A percentile compares a stretch with the other conserved stretches of the same genome.
These are phyloP conservation scores for Ceratonia siliqua DNA, from an alignment of 306 rosid genomes.

Conservation along the genomic window DNA sequence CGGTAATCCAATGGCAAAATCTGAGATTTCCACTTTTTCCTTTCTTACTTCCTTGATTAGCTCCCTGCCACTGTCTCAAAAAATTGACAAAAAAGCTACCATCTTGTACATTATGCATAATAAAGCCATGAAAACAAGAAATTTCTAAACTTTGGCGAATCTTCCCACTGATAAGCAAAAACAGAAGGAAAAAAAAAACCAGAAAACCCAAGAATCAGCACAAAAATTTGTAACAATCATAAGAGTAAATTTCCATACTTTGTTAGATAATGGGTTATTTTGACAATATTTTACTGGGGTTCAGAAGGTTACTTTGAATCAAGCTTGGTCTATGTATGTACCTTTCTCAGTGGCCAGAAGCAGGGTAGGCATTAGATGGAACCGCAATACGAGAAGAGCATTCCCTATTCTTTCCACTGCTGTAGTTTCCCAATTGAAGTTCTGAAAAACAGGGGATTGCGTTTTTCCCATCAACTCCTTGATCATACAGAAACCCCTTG, in stretches of 20 bases:
- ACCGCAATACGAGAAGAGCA: too few relatives aligned
- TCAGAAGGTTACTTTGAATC: too few relatives aligned
- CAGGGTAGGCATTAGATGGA: too few relatives aligned
- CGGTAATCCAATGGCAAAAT: too few relatives aligned
- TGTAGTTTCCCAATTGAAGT: too few relatives aligned
- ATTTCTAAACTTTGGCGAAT: neutral
- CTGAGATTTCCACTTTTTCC: too few relatives aligned
- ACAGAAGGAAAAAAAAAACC: neutral
- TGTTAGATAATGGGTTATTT: neutral
- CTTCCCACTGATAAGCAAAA: constrained; percentile 7
- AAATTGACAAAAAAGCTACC: constrained; percentile 14
- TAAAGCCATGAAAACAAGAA: neutral
- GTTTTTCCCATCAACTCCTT: too few relatives aligned
- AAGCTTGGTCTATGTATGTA: too few relatives aligned
- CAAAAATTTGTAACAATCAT: neutral
- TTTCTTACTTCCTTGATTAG: neutral
- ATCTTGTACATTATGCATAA: neutral
- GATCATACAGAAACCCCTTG: constrained; percentile 77
- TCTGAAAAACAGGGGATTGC: too few relatives aligned
- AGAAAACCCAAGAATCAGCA: neutral
- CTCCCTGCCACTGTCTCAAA: constrained; percentile 7
- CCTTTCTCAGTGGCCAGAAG: too few relatives aligned
- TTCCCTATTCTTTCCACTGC: too few relatives aligned
- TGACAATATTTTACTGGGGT: neutral
- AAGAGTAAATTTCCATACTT: neutral